Base-by-base conservation (phyloP, 768 basidiomycete species). In the Termitomyces sp. region DNA sequence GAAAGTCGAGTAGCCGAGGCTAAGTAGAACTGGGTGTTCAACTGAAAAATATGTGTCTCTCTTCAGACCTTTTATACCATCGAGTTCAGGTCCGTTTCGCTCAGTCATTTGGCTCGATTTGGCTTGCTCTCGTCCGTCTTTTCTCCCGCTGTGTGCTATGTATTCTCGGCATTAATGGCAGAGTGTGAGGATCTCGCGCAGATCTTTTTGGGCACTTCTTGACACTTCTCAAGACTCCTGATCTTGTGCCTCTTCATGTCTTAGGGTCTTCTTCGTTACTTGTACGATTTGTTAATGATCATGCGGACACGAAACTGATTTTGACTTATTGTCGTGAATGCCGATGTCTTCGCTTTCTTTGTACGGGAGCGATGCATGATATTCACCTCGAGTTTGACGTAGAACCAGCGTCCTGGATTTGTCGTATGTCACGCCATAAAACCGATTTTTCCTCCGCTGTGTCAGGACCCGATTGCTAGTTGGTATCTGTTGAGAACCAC, bases 401-500 rank as follows among this genome's bases (percentile, higher is more conserved):
- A 17, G 7, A 45, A 37, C 2, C n/a, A 32, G 12, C 15, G 31
- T 46, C 50, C 36, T 25, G 37, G 9, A 6, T 36, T 52, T 37
- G 51, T 32, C 32, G 34, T 45, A 38, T 38, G 47, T 57, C 46
- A 31, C 50, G 50, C 58, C 58, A 59, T 51, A 59, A 43, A 50
- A 29, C 10, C 47, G 47, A 48, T 29, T 14, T 29, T 12, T 6
- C 29, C 29, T 48, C 47, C 29, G 20, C 12, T 17, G 29, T 29
- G 25, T 29, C 47, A 14, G 45, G 45, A 46, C 8, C 45, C 20
- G 45, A 46, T 46, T 46, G 25, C 45, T 45, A 9, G n/a, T 51
- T 15, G 47, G 43, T 37, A 59, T 60, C 25, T 51, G 43, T 25
- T 73, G 60, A 31, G 74, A 74, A 52, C 76, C 69, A n/a, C 77